Base-by-base conservation (phyloP, 129 eudicot genomes). In the Flaveria sonorensis region DNA sequence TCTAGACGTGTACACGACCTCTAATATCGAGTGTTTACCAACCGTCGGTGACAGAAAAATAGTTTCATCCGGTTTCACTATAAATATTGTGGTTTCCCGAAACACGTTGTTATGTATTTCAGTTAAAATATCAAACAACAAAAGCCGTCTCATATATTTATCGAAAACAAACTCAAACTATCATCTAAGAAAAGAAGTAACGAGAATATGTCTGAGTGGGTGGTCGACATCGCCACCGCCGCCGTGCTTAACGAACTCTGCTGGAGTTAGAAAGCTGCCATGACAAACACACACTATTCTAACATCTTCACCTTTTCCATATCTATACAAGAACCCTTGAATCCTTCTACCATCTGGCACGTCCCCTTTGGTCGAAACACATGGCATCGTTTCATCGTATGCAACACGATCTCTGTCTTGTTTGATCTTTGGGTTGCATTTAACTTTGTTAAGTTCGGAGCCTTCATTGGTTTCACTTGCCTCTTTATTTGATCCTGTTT, bases 241-340 rank as follows among this genome's bases (percentile, higher is more conserved):
- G 0, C 87, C 98, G 23, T 92, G 98, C 78, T 88, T 85, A 2
- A 92, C 88, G 70, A 92, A 92, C 72, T 92, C 92, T 0, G 88
- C 86, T 3, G 97, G 97, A 3, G 92, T 71, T 67, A 89, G 76
- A 45, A 84, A 90, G 71, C 73, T 61, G 14, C 92, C 96, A 71
- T 92, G 98, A 67, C 98, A 92, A 2, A 87, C 96, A 69, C 98
- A 92, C 8, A 92, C 83, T 62, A 92, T 90, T 50, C 70, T 83
- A 40, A 90, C 86, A 15, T 87, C 85, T 80, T 88, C 92, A 1
- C 90, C 89, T 11, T 86, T 79, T 20, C 67, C 71, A 18, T 88
- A 92, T 73, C 78, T 73, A 72, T 87, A 88, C 42, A 92, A 77
- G 78, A 86, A 90, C 6, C 98, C 96, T 10, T 85, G 74, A 7